These are phyloP conservation scores for Citrus trifoliata DNA, from an alignment of 345 rosid species.

Conservation along the genomic window DNA sequence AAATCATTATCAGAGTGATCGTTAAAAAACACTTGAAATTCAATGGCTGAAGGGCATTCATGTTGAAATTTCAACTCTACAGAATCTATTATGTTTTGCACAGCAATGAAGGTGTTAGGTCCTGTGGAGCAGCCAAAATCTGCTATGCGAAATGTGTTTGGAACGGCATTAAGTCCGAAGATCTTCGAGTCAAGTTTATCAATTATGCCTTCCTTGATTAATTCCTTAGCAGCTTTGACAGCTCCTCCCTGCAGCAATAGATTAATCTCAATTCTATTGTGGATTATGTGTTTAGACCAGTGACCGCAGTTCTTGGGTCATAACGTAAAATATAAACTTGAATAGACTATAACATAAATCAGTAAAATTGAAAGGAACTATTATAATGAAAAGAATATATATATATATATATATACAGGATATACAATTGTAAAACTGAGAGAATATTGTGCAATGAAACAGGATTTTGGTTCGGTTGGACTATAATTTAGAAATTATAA, in stretches of 20 bases:
- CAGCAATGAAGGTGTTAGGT: slow-evolving; percentile 26
- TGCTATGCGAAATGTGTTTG: slow-evolving; percentile 16
- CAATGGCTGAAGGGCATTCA: background rate
- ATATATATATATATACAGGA: too few species aligned
- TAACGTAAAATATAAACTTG: too few species aligned
- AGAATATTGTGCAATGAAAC: too few species aligned
- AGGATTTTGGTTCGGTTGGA: too few species aligned
- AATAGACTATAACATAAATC: too few species aligned
- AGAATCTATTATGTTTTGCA: slow-evolving; percentile 27
- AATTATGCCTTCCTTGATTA: slow-evolving; percentile 16
- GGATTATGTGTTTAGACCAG: too few species aligned
- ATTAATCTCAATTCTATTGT: too few species aligned
- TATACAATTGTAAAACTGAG: too few species aligned
- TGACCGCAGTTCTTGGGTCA: too few species aligned
- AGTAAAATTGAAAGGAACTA: too few species aligned
- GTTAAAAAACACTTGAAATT: slow-evolving; percentile 25
- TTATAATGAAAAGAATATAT: too few species aligned
- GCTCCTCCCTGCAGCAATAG: background rate
- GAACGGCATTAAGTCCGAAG: background rate
- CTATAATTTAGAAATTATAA: too few species aligned
- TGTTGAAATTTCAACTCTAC: background rate
- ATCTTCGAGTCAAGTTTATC: slow-evolving; percentile 16
- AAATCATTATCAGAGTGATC: slow-evolving; percentile 25
- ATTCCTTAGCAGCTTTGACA: slow-evolving; percentile 6
- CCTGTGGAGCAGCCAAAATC: slow-evolving; percentile 35